Evolutionary conservation across 495 filamentous ascomycete genomes (phyloP).

Genomic region (Penicillium mononematosum): DNA sequence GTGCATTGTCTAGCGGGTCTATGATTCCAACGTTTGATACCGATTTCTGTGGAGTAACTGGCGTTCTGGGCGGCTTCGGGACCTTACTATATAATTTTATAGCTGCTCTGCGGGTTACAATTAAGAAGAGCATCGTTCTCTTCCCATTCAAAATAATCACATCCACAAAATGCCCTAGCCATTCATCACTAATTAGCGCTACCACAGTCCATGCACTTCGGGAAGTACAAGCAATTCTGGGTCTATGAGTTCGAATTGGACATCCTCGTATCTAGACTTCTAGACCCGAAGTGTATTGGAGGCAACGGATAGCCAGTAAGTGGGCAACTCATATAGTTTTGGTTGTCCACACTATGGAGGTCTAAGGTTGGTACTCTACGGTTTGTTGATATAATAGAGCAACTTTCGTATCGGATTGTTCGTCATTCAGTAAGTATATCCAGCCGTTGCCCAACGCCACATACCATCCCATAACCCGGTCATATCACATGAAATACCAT

Average conservation of each 20-base stretch:
- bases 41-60: neutral
- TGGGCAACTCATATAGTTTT: too few species aligned
- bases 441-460: neutral
- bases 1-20: slow-evolving; percentile 3
- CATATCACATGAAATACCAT: neutral
- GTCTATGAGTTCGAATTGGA: neutral
- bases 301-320: too few species aligned
- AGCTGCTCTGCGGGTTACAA: neutral
- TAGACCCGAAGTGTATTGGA: too few species aligned
- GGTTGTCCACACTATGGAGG: neutral
- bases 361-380: neutral
- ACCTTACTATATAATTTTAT: neutral
- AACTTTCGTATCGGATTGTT: neutral
- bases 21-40: slow-evolving; percentile 5
- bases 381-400: neutral
- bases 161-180: neutral
- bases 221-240: neutral
- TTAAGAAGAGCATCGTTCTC: neutral
- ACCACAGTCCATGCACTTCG: neutral
- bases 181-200: neutral
- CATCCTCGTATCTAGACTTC: too few species aligned
- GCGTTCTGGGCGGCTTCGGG: neutral
- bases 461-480: neutral
- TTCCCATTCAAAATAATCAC: neutral
- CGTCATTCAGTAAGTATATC: neutral